A percentile compares a stretch with the other conserved stretches of the same genome.
Evolutionary conservation across 305 asterid species (phyloP).

Genomic region (Solanum chacoense): DNA sequence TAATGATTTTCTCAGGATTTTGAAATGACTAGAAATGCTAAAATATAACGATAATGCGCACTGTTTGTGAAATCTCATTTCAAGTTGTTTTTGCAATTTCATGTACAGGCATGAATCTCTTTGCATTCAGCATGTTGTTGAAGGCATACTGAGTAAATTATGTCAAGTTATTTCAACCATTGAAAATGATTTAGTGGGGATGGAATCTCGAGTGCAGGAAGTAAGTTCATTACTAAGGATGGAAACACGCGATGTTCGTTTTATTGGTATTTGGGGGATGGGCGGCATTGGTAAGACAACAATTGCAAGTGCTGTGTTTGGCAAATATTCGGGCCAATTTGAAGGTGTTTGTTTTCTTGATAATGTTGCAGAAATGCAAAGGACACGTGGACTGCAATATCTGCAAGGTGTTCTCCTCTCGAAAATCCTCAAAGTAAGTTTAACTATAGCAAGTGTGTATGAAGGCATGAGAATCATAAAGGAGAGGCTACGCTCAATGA

Average conservation of each 20-base stretch:
- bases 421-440: neutral
- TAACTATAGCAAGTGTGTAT: neutral
- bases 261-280: constrained; percentile 13
- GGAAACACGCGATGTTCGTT: neutral
- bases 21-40: neutral
- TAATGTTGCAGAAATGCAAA: neutral
- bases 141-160: neutral
- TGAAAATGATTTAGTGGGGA: constrained; percentile 1
- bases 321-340: neutral
- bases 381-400: neutral
- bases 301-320: constrained; percentile 3
- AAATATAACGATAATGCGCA: neutral
- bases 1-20: neutral
- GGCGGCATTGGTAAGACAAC: constrained; percentile 17
- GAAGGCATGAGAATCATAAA: constrained; percentile 5
- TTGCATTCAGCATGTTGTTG: neutral
- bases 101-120: neutral
- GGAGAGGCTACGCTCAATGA: neutral
- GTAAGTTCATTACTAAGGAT: neutral
- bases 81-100: neutral
- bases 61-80: neutral
- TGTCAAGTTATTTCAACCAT: neutral
- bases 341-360: constrained; percentile 4
- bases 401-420: constrained; percentile 9
- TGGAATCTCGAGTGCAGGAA: constrained; percentile 1